Evolutionary conservation across 129 eudicot genomes (phyloP), one percentile per base, ranked within the genome.

Genomic region (Pittosporum tobira): DNA sequence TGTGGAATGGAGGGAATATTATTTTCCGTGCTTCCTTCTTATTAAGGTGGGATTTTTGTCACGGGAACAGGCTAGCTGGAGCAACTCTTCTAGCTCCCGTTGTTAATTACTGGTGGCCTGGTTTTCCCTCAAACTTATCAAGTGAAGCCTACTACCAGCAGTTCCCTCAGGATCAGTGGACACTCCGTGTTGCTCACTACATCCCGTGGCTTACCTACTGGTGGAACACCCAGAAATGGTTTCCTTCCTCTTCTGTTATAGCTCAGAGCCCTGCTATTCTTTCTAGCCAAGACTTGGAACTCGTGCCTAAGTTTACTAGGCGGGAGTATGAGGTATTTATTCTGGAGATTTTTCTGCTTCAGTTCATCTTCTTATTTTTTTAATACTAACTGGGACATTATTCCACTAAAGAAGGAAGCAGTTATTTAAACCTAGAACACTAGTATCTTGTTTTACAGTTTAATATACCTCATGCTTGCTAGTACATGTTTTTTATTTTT

Each of bases 191-290:
- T 52, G 75, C 76, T 37, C 84, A 73, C 21, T 56, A 78, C 26
- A 3, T 65, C 38, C 84, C 84, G 15, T 73, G 79, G 84, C 73
- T 78, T 16, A 65, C 69, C 19, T 65, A 78, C 55, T 78, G 84
- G 84, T 78, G 84, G 84, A 69, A 68, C 50, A 73, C 79, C 44
- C 84, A 78, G 31, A 78, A 73, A 21, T 53, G 72, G 62, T 78
- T 78, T 61, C 84, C 69, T 27, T 8, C 58, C 54, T 69, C 67
- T 20, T 60, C 66, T 61, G 54, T 65, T 48, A 48, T 48, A 25
- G 63, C 64, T 55, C 49, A 48, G 3, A 46, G 30, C 37, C 52
- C 38, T 13, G n/a, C 10, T 24, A 16, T 71, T 26, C 24, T 48
- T 23, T 64, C 64, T 63, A 65, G 6, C 29, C 51, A 42, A 18